Percentiles rank a stretch among this genome's conserved stretches.
Conservation (phyloP, 345 rosid species). For the Citrus trifoliata region DNA sequence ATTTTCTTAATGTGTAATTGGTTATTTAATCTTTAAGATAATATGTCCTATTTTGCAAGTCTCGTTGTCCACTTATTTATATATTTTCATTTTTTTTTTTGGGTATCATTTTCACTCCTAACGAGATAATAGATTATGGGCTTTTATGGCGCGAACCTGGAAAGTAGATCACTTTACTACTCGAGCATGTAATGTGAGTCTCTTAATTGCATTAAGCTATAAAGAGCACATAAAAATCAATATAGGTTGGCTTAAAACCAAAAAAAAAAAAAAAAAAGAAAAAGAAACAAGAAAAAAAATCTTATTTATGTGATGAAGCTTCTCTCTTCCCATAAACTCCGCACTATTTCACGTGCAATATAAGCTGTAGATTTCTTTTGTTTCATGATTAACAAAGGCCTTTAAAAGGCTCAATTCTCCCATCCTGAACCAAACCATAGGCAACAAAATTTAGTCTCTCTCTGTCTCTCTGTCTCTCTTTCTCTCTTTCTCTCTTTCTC, state of each 20-base stretch:
- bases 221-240: neutral
- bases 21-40: too few relatives aligned
- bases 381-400: slow-evolving; percentile 15
- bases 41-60: neutral
- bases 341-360: slow-evolving; percentile 43
- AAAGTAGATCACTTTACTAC: neutral
- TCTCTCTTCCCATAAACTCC: slow-evolving; percentile 1
- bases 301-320: neutral
- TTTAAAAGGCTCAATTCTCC: slow-evolving; percentile 38
- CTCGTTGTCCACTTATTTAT: neutral
- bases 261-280: too few relatives aligned
- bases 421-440: slow-evolving; percentile 14
- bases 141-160: slow-evolving; percentile 8
- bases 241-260: neutral
- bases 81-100: neutral
- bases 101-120: neutral
- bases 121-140: neutral
- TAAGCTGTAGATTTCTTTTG: slow-evolving; percentile 24
- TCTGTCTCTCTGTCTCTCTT: neutral
- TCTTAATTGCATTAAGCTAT: neutral
- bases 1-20: neutral
- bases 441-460: slow-evolving; percentile 2
- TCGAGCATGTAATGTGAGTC: neutral
- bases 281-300: neutral
- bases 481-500: neutral